Conservation (phyloP, 371 early-diverging fungal genomes). For the Apophysomyces variabilis region DNA sequence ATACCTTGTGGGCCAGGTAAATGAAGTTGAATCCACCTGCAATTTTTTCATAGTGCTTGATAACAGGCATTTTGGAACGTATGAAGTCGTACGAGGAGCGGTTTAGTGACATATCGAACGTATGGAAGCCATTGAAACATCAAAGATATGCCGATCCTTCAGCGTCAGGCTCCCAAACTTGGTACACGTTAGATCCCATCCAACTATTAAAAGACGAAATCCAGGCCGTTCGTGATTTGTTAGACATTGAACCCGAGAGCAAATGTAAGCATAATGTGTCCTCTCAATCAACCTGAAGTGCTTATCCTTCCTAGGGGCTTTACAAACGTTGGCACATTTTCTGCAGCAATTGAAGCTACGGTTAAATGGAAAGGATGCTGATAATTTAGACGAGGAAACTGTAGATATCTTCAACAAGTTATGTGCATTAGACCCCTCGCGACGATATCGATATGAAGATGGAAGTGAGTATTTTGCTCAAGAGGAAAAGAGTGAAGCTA, state of each 20-base stretch:
- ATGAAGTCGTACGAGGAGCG: not conserved
- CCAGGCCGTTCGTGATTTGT: constrained; percentile 71
- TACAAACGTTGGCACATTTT: constrained; percentile 55
- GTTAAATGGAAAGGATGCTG: constrained; percentile 18
- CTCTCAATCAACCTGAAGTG: not conserved
- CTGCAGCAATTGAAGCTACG: constrained; percentile 40
- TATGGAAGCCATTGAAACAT: not conserved
- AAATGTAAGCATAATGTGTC: constrained; percentile 65
- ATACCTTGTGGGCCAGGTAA: constrained; percentile 11
- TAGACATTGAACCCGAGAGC: constrained; percentile 87
- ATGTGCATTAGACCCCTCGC: constrained; percentile 60
- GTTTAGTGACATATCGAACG: not conserved
- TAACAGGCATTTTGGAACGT: not conserved
- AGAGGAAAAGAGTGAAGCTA: not conserved
- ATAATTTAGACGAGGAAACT: constrained; percentile 51
- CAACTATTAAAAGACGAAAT: constrained; percentile 65
- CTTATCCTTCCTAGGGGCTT: constrained; percentile 45
- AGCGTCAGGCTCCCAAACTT: constrained; percentile 22
- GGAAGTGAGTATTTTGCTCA: constrained; percentile 44
- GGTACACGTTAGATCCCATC: constrained; percentile 49
- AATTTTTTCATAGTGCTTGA: not conserved
- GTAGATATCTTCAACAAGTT: constrained; percentile 57
- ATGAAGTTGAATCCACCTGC: no score
- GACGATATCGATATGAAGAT: constrained; percentile 68
- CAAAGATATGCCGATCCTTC: constrained; percentile 13